Conservation (phyloP, 805 yeast species). For the Lachancea sp. region DNA sequence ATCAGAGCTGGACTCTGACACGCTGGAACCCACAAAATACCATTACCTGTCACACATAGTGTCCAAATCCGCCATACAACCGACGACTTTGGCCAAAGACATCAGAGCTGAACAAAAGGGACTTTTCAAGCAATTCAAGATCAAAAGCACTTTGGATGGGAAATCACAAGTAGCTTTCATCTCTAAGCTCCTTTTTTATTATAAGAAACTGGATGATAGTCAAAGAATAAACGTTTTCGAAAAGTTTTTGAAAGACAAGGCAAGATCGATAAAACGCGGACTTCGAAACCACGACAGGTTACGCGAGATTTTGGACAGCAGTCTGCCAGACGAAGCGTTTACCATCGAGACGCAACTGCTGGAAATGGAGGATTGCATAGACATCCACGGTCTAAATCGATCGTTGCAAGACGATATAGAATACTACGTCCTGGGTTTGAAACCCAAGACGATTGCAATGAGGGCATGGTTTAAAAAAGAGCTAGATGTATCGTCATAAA, state of each 20-base stretch:
- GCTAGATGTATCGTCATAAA: neutral
- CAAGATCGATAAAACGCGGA: constrained; percentile 3
- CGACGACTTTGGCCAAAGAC: constrained; percentile 24
- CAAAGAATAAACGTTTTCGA: constrained; percentile 17
- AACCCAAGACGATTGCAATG: constrained; percentile 17
- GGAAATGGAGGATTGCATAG: constrained; percentile 18
- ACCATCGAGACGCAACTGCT: constrained; percentile 22
- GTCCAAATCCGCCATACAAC: constrained; percentile 17
- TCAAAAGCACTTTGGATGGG: constrained; percentile 20
- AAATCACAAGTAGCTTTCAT: constrained; percentile 22
- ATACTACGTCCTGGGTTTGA: constrained; percentile 26
- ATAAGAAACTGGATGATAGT: constrained; percentile 18
- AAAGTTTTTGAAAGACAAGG: constrained; percentile 8
- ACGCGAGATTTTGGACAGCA: constrained; percentile 4
- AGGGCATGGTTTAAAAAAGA: constrained; percentile 6
- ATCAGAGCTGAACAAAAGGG: constrained; percentile 19
- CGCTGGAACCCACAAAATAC: constrained; percentile 24
- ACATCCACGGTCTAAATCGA: constrained; percentile 8
- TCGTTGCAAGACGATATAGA: constrained; percentile 10
- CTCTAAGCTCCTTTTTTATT: constrained; percentile 24
- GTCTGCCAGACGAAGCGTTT: constrained; percentile 12
- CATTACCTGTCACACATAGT: constrained; percentile 31
- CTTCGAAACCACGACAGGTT: constrained; percentile 5
- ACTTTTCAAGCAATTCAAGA: constrained; percentile 20
- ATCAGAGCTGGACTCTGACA: constrained; percentile 8